These are phyloP conservation scores for Ogataea salicorniae DNA, from an alignment of 805 yeast genomes.

Conservation along the genomic window DNA sequence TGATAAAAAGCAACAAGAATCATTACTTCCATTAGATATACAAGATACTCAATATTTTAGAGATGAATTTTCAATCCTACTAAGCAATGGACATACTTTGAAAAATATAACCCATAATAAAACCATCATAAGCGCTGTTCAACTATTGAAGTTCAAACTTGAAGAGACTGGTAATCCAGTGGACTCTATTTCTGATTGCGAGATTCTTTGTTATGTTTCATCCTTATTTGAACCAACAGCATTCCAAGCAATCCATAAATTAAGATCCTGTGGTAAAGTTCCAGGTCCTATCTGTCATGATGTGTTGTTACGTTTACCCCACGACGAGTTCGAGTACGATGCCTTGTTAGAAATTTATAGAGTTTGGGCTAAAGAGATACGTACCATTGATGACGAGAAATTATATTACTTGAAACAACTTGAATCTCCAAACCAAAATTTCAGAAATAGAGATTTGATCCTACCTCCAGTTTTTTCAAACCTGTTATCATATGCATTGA, in stretches of 20 bases:
- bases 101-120: not conserved
- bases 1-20: not conserved
- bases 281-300: conserved; percentile 28
- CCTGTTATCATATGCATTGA: conserved; percentile 21
- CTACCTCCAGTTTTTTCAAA: conserved; percentile 27
- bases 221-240: conserved; percentile 24
- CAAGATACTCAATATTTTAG: not conserved
- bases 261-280: conserved; percentile 14
- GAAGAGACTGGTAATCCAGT: conserved; percentile 6
- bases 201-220: conserved; percentile 23
- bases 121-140: conserved; percentile 5
- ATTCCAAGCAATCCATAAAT: conserved; percentile 10
- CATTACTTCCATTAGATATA: not conserved
- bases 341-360: conserved; percentile 22
- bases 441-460: conserved; percentile 13
- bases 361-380: conserved; percentile 14
- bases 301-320: conserved; percentile 23
- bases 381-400: conserved; percentile 26
- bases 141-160: conserved; percentile 20
- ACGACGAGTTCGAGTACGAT: conserved; percentile 22
- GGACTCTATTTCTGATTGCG: conserved; percentile 13
- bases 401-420: conserved; percentile 19
- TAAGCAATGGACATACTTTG: not conserved
- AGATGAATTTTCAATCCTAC: not conserved
- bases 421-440: not conserved